Base-by-base conservation (phyloP, 1,284 basidiomycete genomes). In the Filobasidium uniguttulatum region DNA sequence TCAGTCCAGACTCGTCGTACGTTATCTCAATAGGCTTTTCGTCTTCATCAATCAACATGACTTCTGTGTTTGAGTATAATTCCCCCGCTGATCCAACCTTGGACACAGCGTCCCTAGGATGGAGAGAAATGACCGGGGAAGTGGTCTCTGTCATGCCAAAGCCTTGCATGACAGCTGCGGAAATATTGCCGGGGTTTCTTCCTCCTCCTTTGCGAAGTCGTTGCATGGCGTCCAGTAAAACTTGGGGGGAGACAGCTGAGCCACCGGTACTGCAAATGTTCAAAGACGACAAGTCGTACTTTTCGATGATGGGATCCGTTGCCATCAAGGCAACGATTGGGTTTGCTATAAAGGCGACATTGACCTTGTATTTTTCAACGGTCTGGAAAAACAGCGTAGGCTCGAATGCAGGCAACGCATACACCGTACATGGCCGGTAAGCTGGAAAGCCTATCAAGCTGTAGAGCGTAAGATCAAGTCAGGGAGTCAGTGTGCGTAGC, bases 11-110 rank as follows among this genome's bases (percentile, higher is more conserved):
- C 25, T 23, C 15, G 3, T 43, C 40, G 17, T 28, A 43, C 4
- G 15, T 15, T 19, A 74, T 75, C 15, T 78, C 36, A 14, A 63
- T 58, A 34, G 68, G 67, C 19, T 57, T 57, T 20, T 62, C 63
- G 14, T 67, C 62, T 7, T 59, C 52, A 46, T 60, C 57, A 5
- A 93, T 80, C 10, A 96, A 66, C 5, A 85, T 75, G 0, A 81
- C 79, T 62, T 89, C 77, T 22, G 88, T 74, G 56, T 85, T 85
- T 0, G 90, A 81, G 12, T 91, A 65, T 2, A 91, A 70, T 1
- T 73, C 63, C 1, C 90, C 90, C 37, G 83, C 75, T 35, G 77
- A 75, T 23, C 86, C 80, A 37, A 77, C 59, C 57, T 78, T 78
- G 29, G 55, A 50, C 22, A 43, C 44, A 1, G 62, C 57, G 29